Evolutionary conservation across 2,329 filamentous ascomycete genomes (phyloP), one percentile per base, ranked within the genome.

Genomic region (Fusarium sterilihyphosum): DNA sequence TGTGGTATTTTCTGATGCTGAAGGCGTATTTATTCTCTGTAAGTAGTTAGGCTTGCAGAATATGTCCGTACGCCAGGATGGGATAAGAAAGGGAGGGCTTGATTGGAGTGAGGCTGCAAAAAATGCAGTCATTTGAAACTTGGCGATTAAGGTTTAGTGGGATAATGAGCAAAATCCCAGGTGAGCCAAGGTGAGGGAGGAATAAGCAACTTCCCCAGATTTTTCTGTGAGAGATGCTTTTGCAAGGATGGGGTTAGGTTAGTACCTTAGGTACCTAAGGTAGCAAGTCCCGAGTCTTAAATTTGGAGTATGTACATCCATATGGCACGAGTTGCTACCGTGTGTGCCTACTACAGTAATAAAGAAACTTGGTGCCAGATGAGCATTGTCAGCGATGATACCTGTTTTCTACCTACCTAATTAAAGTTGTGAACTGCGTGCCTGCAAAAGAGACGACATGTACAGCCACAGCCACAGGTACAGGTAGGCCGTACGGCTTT

Each of bases 151-250:
- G 57, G 61, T 31, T 58, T 56, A 44, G 43, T 40, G 46, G 33
- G 47, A 59, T 53, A 38, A 29, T 44, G 33, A 35, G 47, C 35
- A 56, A 49, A 40, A 26, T 31, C 46, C 18, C 14, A 71, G 63
- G 71, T 73, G 60, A 69, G 52, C 35, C 46, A 64, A 70, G 58
- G 61, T 62, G 71, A 73, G 29, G 44, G 71, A 73, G 29, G 41
- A 37, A 41, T 20, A 47, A n/a, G 22, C 70, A 38, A 18, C 31
- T 74, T 65, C 72, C 71, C 72, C 64, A 53, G 71, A 33, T 63
- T 74, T 20, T 17, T 47, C 26, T 43, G 53, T 35, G 22, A 31
- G 29, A 40, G n/a, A 49, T 59, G 24, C 38, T 47, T 63, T 46
- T 63, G 37, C 33, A 52, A 61, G 54, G 50, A 73, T 65, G 29